Evolutionary conservation across 2,329 filamentous ascomycete genomes (phyloP), one percentile per base, ranked within the genome.

Genomic region (Monilinia fructicola): DNA sequence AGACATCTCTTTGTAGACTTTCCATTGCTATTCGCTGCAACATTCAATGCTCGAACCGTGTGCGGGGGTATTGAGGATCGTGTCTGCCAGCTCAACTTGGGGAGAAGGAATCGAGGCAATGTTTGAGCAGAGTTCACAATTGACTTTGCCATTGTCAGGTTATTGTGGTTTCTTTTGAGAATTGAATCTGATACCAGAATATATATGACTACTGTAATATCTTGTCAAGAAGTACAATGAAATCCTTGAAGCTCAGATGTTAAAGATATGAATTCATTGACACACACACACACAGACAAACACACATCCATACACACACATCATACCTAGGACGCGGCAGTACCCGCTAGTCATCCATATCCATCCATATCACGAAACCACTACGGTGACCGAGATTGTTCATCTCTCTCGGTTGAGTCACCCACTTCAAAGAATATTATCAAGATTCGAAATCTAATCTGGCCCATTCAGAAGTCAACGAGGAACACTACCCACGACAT

Each of bases 41-140:
- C 71, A 64, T 69, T 73, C 40, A 74, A 65, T 56, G 73, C 68
- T 69, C 72, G 71, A 38, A 69, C 52, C 59, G 67, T 67, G 31
- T 67, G 69, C 52, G 67, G 42, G 21, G 71, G 59, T 21, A 68
- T 44, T n/a, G 60, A 53, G 46, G 44, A 52, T 61, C 64, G 54
- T 54, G 69, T 52, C 65, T 75, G 73, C 75, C 75, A 77, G 70
- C 75, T 77, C 40, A 77, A 67, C 62, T 64, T 71, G 21, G 75
- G 75, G 31, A 77, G 72, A 7, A 77, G 69, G 40, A 76, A 77
- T 65, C 73, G 69, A 38, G 75, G 75, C 18, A 76, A 70, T 3
- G 65, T 59, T 66, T 71, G 71, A 31, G 69, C 64, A 11, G 68
- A 67, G 38, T 55, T 68, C 18, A 76, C 54, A 26, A 67, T 67